A percentile compares a stretch with the other conserved stretches of the same genome.
Conservation (phyloP, 768 basidiomycete species). For the Leccinellum luteum region DNA sequence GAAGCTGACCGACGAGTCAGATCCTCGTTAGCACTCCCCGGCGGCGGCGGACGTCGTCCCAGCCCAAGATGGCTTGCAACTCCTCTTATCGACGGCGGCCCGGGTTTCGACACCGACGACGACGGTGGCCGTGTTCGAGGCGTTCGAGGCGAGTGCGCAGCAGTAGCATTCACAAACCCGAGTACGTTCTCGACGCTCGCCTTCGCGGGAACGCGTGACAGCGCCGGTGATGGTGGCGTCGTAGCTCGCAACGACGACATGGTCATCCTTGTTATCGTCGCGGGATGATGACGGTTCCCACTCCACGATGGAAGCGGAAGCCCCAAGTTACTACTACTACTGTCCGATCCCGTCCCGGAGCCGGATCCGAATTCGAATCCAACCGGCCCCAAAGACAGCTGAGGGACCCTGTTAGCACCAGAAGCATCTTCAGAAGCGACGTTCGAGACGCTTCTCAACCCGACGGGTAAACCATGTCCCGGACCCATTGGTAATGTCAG, state of each 20-base stretch:
- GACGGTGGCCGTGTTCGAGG: background rate
- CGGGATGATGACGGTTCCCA: background rate
- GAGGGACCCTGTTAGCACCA: background rate
- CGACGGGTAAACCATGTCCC: background rate
- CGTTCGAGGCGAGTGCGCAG: background rate
- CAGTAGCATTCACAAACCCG: background rate
- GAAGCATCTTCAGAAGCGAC: background rate
- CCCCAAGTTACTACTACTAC: background rate
- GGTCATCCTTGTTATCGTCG: constrained; percentile 1
- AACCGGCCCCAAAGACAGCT: constrained; percentile 4
- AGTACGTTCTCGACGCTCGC: background rate
- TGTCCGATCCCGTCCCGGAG: background rate
- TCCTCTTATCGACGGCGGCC: background rate
- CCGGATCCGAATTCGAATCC: background rate
- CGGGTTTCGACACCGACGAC: background rate
- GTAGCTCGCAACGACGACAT: background rate
- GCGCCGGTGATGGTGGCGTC: background rate
- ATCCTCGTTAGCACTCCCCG: background rate
- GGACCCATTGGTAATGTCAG: background rate
- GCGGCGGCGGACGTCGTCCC: background rate
- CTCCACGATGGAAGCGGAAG: constrained; percentile 20
- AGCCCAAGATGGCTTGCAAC: background rate
- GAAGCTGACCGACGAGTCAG: constrained; percentile 6
- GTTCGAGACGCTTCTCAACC: constrained; percentile 4
- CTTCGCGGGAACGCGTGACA: background rate